Percentiles rank a stretch among this genome's conserved stretches.
phyloP scores from a whole-genome alignment of 164 flowering plant genomes.

The Magnolia changhungtana region DNA sequence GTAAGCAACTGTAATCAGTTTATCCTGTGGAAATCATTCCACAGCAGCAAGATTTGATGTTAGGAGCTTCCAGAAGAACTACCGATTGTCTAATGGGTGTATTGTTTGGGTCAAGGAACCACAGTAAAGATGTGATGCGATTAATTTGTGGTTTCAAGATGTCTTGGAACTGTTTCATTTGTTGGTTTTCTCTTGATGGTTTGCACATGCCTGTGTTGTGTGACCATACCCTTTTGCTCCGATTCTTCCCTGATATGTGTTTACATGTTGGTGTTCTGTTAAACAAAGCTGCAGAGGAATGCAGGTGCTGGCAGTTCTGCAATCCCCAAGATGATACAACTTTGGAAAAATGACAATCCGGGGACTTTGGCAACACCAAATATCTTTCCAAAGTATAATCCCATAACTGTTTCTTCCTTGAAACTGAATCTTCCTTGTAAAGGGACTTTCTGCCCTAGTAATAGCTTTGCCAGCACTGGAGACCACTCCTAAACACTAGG shows the following conservation, averaged over 20 bases:
- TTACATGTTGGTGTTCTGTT: too few relatives aligned
- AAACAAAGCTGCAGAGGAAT: not conserved
- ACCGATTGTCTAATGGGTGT: too few relatives aligned
- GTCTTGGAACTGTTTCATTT: not conserved
- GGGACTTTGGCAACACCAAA: too few relatives aligned
- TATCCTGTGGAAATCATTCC: not conserved
- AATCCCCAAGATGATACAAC: not conserved
- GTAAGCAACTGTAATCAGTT: not conserved
- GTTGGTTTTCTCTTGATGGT: not conserved
- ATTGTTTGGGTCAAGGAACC: not conserved
- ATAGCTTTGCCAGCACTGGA: too few relatives aligned
- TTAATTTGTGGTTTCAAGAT: not conserved
- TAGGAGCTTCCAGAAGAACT: not conserved
- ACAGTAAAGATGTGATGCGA: not conserved
- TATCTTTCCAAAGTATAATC: too few relatives aligned
- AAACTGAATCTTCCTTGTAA: too few relatives aligned
- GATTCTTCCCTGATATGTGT: not conserved
- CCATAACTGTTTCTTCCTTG: too few relatives aligned
- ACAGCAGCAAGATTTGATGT: not conserved
- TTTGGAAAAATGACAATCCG: too few relatives aligned
- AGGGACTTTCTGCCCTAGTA: too few relatives aligned
- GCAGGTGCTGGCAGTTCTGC: not conserved
- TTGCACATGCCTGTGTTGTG: not conserved
- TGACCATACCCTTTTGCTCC: not conserved
- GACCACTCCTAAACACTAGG: too few relatives aligned